Percentiles rank a stretch among this genome's conserved stretches.
Evolutionary conservation across 176 grass and related monocot genomes (phyloP).

Genomic region (Ensete glaucum): DNA sequence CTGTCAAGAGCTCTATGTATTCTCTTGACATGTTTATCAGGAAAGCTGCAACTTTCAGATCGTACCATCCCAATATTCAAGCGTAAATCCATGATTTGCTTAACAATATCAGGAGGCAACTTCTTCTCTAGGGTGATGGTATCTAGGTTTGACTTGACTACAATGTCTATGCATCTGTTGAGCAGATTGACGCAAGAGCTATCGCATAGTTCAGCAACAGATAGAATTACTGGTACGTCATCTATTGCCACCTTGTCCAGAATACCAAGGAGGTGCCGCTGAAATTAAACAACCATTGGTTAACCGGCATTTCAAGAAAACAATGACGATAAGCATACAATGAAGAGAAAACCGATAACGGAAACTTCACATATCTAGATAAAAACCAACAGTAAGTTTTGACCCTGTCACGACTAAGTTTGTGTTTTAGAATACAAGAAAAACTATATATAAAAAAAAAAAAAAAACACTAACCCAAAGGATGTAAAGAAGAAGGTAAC

Average conservation of each 20-base stretch:
- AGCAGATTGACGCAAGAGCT: conserved; percentile 47
- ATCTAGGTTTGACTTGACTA: conserved; percentile 53
- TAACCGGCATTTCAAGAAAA: background rate
- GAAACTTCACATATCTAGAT: background rate
- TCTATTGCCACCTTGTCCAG: conserved; percentile 63
- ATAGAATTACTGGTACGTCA: conserved; percentile 61
- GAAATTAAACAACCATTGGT: conserved; percentile 10
- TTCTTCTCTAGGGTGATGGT: conserved; percentile 65
- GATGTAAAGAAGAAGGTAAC: no score
- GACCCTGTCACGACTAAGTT: background rate
- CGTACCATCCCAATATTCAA: conserved; percentile 35
- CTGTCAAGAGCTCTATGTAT: conserved; percentile 68
- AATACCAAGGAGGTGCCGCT: conserved; percentile 78
- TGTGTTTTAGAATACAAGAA: background rate
- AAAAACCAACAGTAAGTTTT: background rate
- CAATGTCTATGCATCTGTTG: conserved; percentile 50
- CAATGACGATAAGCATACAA: background rate
- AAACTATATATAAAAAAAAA: no score
- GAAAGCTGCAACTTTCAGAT: conserved; percentile 32
- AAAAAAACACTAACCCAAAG: background rate
- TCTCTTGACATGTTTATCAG: conserved; percentile 58
- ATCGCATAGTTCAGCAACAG: conserved; percentile 54
- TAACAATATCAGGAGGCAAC: conserved; percentile 40
- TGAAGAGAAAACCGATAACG: no score
- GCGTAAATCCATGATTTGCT: conserved; percentile 51